Conservation (phyloP, 805 yeast species). For the Blastobotrys peoriensis region DNA sequence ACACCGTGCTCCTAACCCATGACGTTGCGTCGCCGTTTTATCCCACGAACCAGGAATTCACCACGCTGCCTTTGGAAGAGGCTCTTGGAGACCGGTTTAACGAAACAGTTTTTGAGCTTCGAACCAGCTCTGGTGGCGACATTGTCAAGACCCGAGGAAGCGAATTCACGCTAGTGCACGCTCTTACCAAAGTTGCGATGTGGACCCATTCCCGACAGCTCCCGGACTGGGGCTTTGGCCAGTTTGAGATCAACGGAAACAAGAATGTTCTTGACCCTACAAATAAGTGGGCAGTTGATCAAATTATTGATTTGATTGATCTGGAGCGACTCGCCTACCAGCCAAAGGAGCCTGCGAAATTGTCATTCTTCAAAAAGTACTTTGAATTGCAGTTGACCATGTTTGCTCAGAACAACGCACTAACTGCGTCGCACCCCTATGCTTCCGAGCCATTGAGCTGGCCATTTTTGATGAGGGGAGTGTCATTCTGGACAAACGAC, state of each 20-base stretch:
- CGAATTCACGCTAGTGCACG: conserved; percentile 66
- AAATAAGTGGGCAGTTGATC: conserved; percentile 72
- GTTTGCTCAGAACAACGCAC: conserved; percentile 88
- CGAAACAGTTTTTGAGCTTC: conserved; percentile 73
- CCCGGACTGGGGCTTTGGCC: conserved; percentile 93
- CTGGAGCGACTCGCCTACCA: conserved; percentile 50
- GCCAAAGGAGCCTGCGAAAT: conserved; percentile 54
- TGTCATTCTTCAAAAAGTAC: conserved; percentile 84
- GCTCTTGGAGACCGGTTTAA: conserved; percentile 52
- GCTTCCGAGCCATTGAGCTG: conserved; percentile 88
- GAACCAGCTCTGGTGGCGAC: conserved; percentile 49
- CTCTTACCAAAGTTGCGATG: conserved; percentile 83
- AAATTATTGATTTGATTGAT: conserved; percentile 60
- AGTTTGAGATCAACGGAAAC: conserved; percentile 93
- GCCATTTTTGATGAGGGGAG: conserved; percentile 89
- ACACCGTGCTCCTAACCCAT: conserved; percentile 77
- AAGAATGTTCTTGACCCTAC: conserved; percentile 64
- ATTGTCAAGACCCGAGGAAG: conserved; percentile 65
- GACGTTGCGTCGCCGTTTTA: conserved; percentile 93
- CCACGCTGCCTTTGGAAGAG: conserved; percentile 58
- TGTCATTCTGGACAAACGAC: conserved; percentile 88
- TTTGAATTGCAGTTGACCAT: conserved; percentile 78
- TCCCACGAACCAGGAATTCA: conserved; percentile 92
- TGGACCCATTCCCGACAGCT: conserved; percentile 85
- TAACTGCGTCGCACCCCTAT: conserved; percentile 87